Conservation (phyloP, 306 rosid genomes). For the Fagus sylvatica region DNA sequence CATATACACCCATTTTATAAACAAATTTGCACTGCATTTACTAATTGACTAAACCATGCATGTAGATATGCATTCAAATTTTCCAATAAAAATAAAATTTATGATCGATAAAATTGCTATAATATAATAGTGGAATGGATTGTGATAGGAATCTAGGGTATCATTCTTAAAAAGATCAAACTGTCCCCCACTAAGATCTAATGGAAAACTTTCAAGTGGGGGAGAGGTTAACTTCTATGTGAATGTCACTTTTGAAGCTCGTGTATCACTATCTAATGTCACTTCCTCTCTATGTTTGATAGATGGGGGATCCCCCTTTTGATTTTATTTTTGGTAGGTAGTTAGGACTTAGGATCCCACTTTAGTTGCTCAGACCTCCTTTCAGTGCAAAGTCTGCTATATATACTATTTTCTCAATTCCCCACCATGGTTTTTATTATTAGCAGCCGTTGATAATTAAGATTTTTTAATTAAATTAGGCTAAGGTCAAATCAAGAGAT, state of each 20-base stretch:
- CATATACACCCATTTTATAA: not conserved
- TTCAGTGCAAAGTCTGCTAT: too few relatives aligned
- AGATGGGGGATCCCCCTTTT: too few relatives aligned
- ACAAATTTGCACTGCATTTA: not conserved
- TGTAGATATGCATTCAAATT: not conserved
- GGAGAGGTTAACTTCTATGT: not conserved
- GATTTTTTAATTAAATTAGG: too few relatives aligned
- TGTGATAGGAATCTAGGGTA: slow-evolving; percentile 2
- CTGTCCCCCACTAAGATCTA: not conserved
- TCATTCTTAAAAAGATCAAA: not conserved
- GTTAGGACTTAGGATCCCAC: too few relatives aligned
- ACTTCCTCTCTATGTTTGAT: not conserved
- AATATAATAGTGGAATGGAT: not conserved
- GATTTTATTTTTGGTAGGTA: too few relatives aligned
- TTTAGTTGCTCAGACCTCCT: too few relatives aligned
- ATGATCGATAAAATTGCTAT: not conserved
- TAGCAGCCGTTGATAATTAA: too few relatives aligned
- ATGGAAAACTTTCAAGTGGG: not conserved
- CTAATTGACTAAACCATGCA: not conserved
- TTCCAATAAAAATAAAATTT: not conserved
- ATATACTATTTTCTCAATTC: too few relatives aligned
- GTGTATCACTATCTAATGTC: not conserved
- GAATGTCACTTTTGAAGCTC: too few relatives aligned
- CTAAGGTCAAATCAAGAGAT: too few relatives aligned
- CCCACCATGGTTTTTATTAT: too few relatives aligned